A percentile compares a stretch with the other conserved stretches of the same genome.
These are phyloP conservation scores for Boletus vinaceobasis DNA, from an alignment of 768 basidiomycete genomes.

Conservation along the genomic window DNA sequence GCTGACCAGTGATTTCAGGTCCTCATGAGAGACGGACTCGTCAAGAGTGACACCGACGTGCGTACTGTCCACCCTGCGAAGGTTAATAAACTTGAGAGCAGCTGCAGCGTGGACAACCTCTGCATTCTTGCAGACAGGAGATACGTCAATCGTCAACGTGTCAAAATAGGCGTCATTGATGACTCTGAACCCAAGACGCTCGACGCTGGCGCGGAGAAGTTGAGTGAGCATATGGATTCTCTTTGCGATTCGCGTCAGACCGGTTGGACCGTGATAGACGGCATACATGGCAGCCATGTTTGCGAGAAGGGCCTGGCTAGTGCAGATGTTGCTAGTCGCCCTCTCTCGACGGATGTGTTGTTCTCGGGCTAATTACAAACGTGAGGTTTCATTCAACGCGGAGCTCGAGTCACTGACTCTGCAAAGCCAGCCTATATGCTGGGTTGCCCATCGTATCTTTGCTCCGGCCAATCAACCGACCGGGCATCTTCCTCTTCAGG, in stretches of 20 bases:
- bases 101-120: conserved; percentile 69
- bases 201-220: conserved; percentile 64
- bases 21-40: conserved; percentile 77
- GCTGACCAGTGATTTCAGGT: conserved; percentile 75
- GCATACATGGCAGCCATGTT: conserved; percentile 99
- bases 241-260: conserved; percentile 78
- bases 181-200: conserved; percentile 70
- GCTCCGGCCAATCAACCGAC: conserved; percentile 88
- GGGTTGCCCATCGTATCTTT: conserved; percentile 79
- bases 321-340: conserved; percentile 98
- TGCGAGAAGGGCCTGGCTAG: conserved; percentile 93
- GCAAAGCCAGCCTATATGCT: conserved; percentile 90
- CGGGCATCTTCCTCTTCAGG: conserved; percentile 98
- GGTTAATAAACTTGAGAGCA: conserved; percentile 67
- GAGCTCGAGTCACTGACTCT: conserved; percentile 59
- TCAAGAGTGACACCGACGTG: conserved; percentile 89
- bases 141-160: conserved; percentile 78
- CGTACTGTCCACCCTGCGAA: conserved; percentile 70
- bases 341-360: conserved; percentile 98
- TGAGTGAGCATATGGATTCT: conserved; percentile 90
- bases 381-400: conserved; percentile 9
- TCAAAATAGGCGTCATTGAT: conserved; percentile 84
- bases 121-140: conserved; percentile 51
- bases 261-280: conserved; percentile 90
- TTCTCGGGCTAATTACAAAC: conserved; percentile 65